Conservation (phyloP, 2,329 filamentous ascomycete species). For the Aspergillus spinulosporus region DNA sequence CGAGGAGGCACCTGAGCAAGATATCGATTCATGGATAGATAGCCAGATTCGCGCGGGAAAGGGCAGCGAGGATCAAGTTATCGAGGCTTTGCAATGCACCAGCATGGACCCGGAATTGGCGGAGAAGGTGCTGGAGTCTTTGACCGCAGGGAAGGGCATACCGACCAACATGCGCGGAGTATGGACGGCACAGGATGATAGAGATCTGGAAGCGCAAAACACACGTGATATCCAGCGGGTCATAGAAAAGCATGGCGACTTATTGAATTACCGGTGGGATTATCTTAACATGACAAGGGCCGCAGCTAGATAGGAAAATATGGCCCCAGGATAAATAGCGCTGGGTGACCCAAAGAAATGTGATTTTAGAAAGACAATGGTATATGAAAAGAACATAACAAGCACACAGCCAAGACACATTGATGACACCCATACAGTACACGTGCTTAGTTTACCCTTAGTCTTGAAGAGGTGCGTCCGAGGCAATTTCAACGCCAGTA, state of each 20-base stretch:
- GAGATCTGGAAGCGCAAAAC: slow-evolving; percentile 36
- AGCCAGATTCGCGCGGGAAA: slow-evolving; percentile 32
- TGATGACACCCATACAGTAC: neutral
- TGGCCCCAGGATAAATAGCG: slow-evolving; percentile 4
- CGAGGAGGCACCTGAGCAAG: slow-evolving; percentile 24
- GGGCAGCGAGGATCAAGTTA: slow-evolving; percentile 32
- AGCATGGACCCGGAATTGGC: slow-evolving; percentile 44
- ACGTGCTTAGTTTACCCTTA: neutral
- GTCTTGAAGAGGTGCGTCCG: neutral
- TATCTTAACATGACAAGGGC: slow-evolving; percentile 36
- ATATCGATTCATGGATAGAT: slow-evolving; percentile 44
- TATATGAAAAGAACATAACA: neutral
- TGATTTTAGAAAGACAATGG: neutral
- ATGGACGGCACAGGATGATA: slow-evolving; percentile 51
- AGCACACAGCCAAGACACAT: neutral
- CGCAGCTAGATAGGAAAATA: slow-evolving; percentile 10
- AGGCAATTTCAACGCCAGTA: neutral
- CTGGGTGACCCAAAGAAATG: neutral
- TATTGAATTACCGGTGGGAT: slow-evolving; percentile 38
- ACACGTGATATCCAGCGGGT: slow-evolving; percentile 36
- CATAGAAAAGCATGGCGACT: slow-evolving; percentile 48
- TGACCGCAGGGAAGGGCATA: slow-evolving; percentile 36
- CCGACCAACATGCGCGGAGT: slow-evolving; percentile 46
- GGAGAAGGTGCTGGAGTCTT: slow-evolving; percentile 36
- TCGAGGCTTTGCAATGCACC: slow-evolving; percentile 40